Evolutionary conservation across 129 eudicot species (phyloP).

Genomic region (Silybum marianum): DNA sequence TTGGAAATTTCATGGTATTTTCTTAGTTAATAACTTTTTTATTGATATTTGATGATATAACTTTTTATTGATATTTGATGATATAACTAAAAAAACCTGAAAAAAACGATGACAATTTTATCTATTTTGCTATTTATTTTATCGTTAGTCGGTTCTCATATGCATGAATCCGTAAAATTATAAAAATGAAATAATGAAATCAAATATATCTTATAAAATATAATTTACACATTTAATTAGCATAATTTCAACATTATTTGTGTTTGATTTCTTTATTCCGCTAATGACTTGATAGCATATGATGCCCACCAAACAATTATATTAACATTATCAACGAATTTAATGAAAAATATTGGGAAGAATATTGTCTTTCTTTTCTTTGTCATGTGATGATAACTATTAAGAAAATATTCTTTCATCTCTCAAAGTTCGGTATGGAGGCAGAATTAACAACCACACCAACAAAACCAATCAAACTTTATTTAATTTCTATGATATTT

Average conservation of each 20-base stretch:
- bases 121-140: background rate
- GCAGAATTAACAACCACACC: background rate
- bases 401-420: background rate
- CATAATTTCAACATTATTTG: conserved; percentile 17
- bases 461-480: conserved; percentile 1
- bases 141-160: background rate
- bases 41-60: background rate
- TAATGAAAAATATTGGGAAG: conserved; percentile 4
- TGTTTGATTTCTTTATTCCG: conserved; percentile 17
- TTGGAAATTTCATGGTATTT: background rate
- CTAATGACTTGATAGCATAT: conserved; percentile 24
- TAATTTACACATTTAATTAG: background rate
- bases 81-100: background rate
- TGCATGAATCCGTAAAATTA: background rate
- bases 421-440: background rate
- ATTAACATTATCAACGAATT: conserved; percentile 20
- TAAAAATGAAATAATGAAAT: background rate
- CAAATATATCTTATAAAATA: background rate
- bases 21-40: background rate
- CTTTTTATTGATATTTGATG: background rate
- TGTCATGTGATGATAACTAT: conserved; percentile 11
- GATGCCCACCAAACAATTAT: conserved; percentile 34
- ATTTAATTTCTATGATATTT: conserved; percentile 18
- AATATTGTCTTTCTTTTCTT: background rate
- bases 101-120: background rate